Evolutionary conservation across 2,329 filamentous ascomycete species (phyloP).

Genomic region (Colletotrichum endophyticum): DNA sequence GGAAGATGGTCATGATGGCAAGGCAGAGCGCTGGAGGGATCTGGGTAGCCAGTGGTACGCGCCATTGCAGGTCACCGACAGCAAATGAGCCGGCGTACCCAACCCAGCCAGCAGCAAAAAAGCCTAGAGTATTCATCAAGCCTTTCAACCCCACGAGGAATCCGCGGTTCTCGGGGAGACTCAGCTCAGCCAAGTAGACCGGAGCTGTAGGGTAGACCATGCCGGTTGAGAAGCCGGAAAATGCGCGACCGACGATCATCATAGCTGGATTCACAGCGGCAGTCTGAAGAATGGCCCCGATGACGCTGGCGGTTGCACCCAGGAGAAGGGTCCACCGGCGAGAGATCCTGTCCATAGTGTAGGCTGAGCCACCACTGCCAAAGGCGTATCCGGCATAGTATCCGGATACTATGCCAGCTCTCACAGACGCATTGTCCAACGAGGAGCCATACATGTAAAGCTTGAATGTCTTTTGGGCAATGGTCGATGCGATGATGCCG

Average conservation of each 20-base stretch:
- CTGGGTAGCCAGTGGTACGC: conserved; percentile 37
- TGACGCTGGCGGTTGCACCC: not conserved
- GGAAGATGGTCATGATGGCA: conserved; percentile 21
- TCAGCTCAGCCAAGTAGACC: conserved; percentile 30
- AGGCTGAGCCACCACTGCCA: conserved; percentile 11
- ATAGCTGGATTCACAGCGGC: conserved; percentile 26
- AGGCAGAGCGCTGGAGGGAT: conserved; percentile 26
- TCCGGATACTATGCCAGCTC: conserved; percentile 13
- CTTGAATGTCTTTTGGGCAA: conserved; percentile 19
- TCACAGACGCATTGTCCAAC: not conserved
- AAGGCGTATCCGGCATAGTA: conserved; percentile 18
- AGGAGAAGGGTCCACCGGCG: conserved; percentile 5
- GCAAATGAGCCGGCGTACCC: conserved; percentile 40
- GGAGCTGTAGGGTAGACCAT: conserved; percentile 26
- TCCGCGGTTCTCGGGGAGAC: conserved; percentile 27
- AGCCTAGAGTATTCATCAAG: conserved; percentile 39
- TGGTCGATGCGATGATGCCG: conserved; percentile 15
- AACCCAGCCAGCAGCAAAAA: conserved; percentile 42
- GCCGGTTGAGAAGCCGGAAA: conserved; percentile 28
- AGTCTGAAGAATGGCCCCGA: conserved; percentile 22
- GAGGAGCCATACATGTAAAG: conserved; percentile 16
- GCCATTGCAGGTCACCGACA: conserved; percentile 33
- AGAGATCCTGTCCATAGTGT: conserved; percentile 9
- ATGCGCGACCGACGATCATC: conserved; percentile 30
- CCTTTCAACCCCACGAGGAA: conserved; percentile 33